Conservation (phyloP, 83 land plant genomes). For the Picea abies region DNA sequence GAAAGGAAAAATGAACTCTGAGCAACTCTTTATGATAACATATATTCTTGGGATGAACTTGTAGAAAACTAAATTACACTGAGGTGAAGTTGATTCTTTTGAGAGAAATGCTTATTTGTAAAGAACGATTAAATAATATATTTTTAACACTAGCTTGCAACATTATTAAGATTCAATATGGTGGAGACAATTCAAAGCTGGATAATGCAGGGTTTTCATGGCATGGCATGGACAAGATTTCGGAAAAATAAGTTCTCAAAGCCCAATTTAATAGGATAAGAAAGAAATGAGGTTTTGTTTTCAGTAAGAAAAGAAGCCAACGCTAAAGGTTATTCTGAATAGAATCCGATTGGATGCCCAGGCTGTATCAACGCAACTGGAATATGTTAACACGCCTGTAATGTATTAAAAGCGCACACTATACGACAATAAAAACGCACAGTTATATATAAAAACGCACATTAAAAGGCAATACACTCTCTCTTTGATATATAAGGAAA, state of each 20-base stretch:
- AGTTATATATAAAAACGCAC: no score
- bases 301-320: slow-evolving; percentile 7
- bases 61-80: not conserved
- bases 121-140: not conserved
- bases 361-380: no score
- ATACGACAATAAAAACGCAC: no score
- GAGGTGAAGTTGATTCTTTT: not conserved
- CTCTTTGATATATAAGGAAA: no score
- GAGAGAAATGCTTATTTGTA: not conserved
- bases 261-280: not conserved
- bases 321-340: slow-evolving; percentile 4
- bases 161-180: not conserved
- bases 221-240: not conserved
- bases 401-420: no score
- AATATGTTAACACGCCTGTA: no score
- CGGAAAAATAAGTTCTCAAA: not conserved
- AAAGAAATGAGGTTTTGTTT: not conserved
- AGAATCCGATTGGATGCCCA: no score
- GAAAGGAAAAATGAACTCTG: no score
- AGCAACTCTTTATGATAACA: not conserved
- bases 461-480: no score
- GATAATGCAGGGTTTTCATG: not conserved
- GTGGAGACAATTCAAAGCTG: not conserved
- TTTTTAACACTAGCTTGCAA: not conserved
- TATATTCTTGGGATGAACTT: not conserved